These are phyloP conservation scores for Fusarium avenaceum DNA, from an alignment of 2,329 filamentous ascomycete genomes.

Conservation along the genomic window DNA sequence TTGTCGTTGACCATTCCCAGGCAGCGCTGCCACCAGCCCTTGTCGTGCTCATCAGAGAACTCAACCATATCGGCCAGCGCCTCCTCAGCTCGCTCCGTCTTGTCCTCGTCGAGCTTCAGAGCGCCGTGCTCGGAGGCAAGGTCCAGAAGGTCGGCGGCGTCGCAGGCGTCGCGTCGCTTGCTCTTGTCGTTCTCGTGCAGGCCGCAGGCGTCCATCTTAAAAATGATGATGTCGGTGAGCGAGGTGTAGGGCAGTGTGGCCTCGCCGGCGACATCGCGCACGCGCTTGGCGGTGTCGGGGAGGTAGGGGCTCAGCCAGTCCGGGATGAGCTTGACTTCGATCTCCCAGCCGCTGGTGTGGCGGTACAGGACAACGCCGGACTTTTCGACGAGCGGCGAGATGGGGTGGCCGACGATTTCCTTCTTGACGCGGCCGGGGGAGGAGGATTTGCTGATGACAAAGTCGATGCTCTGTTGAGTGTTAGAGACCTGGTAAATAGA, in stretches of 20 bases:
- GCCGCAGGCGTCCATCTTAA: constrained; percentile 50
- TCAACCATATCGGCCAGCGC: constrained; percentile 46
- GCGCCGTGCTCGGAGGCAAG: constrained; percentile 47
- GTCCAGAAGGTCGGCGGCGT: constrained; percentile 47
- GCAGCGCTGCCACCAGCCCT: constrained; percentile 50
- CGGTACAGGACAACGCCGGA: constrained; percentile 46
- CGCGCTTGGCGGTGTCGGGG: constrained; percentile 43
- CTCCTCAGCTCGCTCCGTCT: constrained; percentile 47
- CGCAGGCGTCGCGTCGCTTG: constrained; percentile 48
- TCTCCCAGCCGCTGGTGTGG: constrained; percentile 47
- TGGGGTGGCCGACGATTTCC: constrained; percentile 50
- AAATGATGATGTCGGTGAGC: constrained; percentile 48
- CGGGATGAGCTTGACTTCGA: constrained; percentile 50
- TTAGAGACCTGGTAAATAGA: not conserved
- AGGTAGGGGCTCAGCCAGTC: constrained; percentile 51
- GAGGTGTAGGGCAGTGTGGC: constrained; percentile 46
- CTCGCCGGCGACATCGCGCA: constrained; percentile 39
- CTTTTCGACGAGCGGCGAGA: constrained; percentile 48
- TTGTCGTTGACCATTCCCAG: constrained; percentile 46
- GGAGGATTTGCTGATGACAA: constrained; percentile 50
- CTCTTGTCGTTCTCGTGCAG: constrained; percentile 45
- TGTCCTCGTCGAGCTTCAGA: constrained; percentile 45
- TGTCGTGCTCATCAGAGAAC: constrained; percentile 47
- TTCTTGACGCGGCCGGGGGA: constrained; percentile 50
- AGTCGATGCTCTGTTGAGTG: constrained; percentile 47